Evolutionary conservation across 116 monocot genomes (phyloP).

Genomic region (Iris pallida): DNA sequence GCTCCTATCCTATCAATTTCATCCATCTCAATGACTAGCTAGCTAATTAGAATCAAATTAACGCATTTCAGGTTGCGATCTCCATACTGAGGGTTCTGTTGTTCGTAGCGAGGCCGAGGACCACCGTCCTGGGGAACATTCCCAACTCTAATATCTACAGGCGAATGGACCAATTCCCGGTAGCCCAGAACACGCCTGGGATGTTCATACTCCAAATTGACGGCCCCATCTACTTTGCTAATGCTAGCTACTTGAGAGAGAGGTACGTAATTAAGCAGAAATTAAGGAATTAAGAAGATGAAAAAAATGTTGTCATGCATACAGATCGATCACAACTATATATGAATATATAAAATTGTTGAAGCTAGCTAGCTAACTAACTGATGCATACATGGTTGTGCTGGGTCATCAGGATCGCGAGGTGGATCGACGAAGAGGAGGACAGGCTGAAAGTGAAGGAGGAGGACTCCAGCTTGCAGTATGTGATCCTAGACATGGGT

Average conservation of each 20-base stretch:
- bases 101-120: conserved; percentile 90
- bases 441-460: conserved; percentile 43
- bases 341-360: too few species aligned
- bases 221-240: conserved; percentile 84
- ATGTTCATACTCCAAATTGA: conserved; percentile 76
- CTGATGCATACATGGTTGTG: too few species aligned
- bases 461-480: conserved; percentile 36
- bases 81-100: conserved; percentile 75
- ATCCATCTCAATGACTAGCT: neutral
- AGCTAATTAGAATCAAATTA: neutral
- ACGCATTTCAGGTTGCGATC: conserved; percentile 49
- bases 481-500: conserved; percentile 81
- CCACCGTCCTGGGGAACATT: conserved; percentile 73
- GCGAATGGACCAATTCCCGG: conserved; percentile 71
- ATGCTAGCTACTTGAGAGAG: conserved; percentile 80
- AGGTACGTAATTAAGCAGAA: conserved; percentile 50
- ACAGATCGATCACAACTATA: too few species aligned
- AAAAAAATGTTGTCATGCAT: too few species aligned
- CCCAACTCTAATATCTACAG: conserved; percentile 79
- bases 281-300: too few species aligned
- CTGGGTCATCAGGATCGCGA: conserved; percentile 39
- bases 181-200: conserved; percentile 59
- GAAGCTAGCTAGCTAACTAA: too few species aligned
- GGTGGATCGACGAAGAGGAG: conserved; percentile 93
- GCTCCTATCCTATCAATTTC: neutral